A percentile compares a stretch with the other conserved stretches of the same genome.
These are phyloP conservation scores for Talaromyces stipitatus DNA, from an alignment of 495 filamentous ascomycete genomes.

Conservation along the genomic window DNA sequence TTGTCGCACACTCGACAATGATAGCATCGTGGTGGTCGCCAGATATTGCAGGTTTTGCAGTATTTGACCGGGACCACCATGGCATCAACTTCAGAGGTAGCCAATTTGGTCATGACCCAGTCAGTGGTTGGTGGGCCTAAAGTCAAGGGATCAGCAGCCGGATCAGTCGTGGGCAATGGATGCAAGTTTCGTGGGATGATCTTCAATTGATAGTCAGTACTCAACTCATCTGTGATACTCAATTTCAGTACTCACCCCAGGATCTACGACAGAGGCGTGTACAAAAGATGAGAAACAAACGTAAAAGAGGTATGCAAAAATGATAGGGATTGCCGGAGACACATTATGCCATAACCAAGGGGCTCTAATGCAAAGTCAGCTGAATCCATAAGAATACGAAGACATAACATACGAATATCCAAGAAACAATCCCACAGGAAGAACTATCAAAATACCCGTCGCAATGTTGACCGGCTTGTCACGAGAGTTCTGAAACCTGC, in stretches of 20 bases:
- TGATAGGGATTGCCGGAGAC: slow-evolving; percentile 83
- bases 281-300: slow-evolving; percentile 88
- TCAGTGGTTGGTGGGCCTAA: slow-evolving; percentile 79
- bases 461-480: slow-evolving; percentile 88
- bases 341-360: slow-evolving; percentile 87
- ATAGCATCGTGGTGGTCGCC: slow-evolving; percentile 90
- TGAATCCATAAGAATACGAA: not conserved
- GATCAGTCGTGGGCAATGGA: slow-evolving; percentile 46
- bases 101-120: slow-evolving; percentile 82
- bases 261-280: slow-evolving; percentile 85
- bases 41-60: slow-evolving; percentile 93
- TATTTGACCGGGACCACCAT: slow-evolving; percentile 98
- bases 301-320: slow-evolving; percentile 85
- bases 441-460: slow-evolving; percentile 67
- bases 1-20: slow-evolving; percentile 96
- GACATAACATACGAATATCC: slow-evolving; percentile 57
- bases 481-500: slow-evolving; percentile 78
- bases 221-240: not conserved
- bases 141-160: slow-evolving; percentile 66
- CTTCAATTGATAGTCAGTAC: slow-evolving; percentile 28
- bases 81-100: slow-evolving; percentile 58
- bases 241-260: slow-evolving; percentile 59
- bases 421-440: slow-evolving; percentile 79
- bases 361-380: slow-evolving; percentile 38
- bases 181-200: slow-evolving; percentile 83